Evolutionary conservation across 345 rosid species (phyloP).

Genomic region (Eucalyptus regnans): DNA sequence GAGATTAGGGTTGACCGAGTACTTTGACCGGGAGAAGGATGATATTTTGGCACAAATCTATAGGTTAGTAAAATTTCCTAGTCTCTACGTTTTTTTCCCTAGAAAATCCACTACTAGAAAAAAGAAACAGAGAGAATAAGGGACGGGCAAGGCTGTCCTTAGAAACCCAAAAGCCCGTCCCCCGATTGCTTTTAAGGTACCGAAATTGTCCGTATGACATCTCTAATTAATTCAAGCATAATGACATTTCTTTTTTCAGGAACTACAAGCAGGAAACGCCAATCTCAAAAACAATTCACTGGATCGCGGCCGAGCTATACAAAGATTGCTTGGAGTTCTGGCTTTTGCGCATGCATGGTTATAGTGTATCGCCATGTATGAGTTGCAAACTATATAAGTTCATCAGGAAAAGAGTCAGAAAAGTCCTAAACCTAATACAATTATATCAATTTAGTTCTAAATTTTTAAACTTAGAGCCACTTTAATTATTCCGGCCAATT

Average conservation of each 20-base stretch:
- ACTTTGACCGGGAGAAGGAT: conserved; percentile 31
- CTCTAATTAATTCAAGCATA: neutral
- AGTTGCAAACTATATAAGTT: neutral
- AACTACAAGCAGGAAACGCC: conserved; percentile 1
- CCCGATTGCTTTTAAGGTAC: too few relatives aligned
- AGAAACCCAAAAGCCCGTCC: too few relatives aligned
- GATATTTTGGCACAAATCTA: conserved; percentile 22
- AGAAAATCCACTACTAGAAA: neutral
- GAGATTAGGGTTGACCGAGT: conserved; percentile 38
- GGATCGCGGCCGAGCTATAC: conserved; percentile 13
- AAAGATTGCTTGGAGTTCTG: conserved; percentile 49
- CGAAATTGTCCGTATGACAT: neutral
- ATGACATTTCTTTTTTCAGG: neutral
- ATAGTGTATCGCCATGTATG: conserved; percentile 36
- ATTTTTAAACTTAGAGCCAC: too few relatives aligned
- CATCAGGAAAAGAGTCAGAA: neutral
- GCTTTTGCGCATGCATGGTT: conserved; percentile 44
- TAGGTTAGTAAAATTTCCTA: neutral
- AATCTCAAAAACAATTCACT: neutral
- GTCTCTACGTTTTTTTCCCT: neutral
- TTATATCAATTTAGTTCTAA: too few relatives aligned
- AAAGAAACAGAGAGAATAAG: too few relatives aligned
- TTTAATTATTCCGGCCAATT: too few relatives aligned
- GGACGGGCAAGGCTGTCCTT: too few relatives aligned
- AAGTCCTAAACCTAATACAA: too few relatives aligned